Conservation (phyloP, 768 basidiomycete species). For the Dendrothele bispora region DNA sequence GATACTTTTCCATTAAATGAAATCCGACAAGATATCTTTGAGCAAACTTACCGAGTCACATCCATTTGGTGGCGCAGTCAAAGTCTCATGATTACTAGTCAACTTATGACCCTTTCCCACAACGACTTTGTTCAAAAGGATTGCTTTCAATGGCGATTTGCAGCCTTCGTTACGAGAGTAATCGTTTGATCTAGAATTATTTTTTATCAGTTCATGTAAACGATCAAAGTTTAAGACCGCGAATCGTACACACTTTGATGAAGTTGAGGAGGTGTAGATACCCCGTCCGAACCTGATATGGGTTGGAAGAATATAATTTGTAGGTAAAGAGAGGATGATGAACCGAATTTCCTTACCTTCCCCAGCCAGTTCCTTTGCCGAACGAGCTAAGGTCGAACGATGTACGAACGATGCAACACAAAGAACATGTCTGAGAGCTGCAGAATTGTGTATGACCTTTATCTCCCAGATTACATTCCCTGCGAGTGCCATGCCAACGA, state of each 20-base stretch:
- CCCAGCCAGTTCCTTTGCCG: slow-evolving; percentile 74
- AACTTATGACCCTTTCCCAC: slow-evolving; percentile 72
- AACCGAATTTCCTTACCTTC: slow-evolving; percentile 45
- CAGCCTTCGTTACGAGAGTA: slow-evolving; percentile 64
- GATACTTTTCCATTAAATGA: too few relatives aligned
- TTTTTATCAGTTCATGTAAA: neutral
- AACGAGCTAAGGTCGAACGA: slow-evolving; percentile 64
- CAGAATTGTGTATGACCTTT: slow-evolving; percentile 58
- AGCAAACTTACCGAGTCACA: slow-evolving; percentile 59
- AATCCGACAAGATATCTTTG: too few relatives aligned
- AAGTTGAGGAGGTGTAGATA: slow-evolving; percentile 75
- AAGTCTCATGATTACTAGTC: slow-evolving; percentile 51
- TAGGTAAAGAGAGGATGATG: too few relatives aligned
- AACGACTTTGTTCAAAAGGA: slow-evolving; percentile 73
- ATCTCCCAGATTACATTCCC: slow-evolving; percentile 65
- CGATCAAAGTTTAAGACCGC: neutral
- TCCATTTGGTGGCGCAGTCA: slow-evolving; percentile 60
- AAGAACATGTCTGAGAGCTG: slow-evolving; percentile 52
- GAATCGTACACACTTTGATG: slow-evolving; percentile 54
- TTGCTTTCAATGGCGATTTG: slow-evolving; percentile 56
- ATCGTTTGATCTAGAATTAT: slow-evolving; percentile 64
- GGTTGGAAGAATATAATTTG: too few relatives aligned
- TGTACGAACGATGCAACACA: slow-evolving; percentile 63
- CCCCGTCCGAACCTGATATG: slow-evolving; percentile 64
- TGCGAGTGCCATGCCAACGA: slow-evolving; percentile 72